Evolutionary conservation across 2,329 filamentous ascomycete genomes (phyloP).

Genomic region (Aspergillus arachidicola): DNA sequence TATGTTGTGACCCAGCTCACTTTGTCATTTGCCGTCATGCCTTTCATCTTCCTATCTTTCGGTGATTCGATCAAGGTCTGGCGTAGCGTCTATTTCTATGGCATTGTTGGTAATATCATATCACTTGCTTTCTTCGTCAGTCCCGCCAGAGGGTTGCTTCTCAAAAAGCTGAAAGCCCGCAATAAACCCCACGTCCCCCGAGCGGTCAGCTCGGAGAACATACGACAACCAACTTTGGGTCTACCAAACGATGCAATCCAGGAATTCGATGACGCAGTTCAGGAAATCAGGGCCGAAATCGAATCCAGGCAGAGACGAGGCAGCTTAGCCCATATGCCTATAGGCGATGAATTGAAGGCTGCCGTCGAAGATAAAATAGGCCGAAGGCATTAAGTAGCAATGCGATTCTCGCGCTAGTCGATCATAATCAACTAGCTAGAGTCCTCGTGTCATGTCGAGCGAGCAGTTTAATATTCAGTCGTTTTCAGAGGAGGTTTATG

Average conservation of each 20-base stretch:
- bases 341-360: constrained; percentile 54
- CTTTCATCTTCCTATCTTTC: constrained; percentile 82
- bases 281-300: constrained; percentile 74
- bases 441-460: neutral
- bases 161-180: constrained; percentile 62
- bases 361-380: constrained; percentile 55
- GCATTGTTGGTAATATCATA: constrained; percentile 65
- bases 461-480: neutral
- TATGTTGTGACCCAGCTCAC: constrained; percentile 76
- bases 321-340: constrained; percentile 47
- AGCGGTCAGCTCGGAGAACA: constrained; percentile 60
- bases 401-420: neutral
- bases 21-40: constrained; percentile 79
- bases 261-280: constrained; percentile 77
- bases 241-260: constrained; percentile 74
- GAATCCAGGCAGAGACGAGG: constrained; percentile 59
- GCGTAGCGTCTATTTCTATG: constrained; percentile 88
- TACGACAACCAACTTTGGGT: constrained; percentile 70
- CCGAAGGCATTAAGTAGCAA: constrained; percentile 43
- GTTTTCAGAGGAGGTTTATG: neutral
- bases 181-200: constrained; percentile 43
- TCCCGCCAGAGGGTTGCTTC: constrained; percentile 67
- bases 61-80: constrained; percentile 72
- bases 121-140: constrained; percentile 78
- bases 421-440: neutral